Percentiles rank a stretch among this genome's conserved stretches.
These are phyloP conservation scores for Scytalidium sp. DNA, from an alignment of 2,329 filamentous ascomycete species.

Conservation along the genomic window DNA sequence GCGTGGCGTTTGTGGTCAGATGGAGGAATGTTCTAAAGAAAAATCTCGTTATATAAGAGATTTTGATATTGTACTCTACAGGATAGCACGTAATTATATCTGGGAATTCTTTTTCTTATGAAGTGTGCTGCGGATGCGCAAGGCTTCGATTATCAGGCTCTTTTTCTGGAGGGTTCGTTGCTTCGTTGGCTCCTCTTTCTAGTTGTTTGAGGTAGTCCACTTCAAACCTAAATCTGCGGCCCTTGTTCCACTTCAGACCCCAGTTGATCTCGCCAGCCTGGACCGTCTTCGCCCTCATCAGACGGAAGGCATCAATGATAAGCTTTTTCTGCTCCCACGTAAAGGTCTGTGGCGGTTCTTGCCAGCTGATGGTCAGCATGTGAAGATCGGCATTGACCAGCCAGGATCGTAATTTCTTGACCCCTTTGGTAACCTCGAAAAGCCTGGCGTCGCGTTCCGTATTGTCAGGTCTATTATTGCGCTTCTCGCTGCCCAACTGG, in stretches of 20 bases:
- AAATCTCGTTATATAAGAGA: not conserved
- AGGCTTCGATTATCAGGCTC: not conserved
- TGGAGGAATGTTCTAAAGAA: not conserved
- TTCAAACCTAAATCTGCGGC: constrained; percentile 21
- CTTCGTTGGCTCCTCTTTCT: constrained; percentile 10
- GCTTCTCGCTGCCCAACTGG: constrained; percentile 24
- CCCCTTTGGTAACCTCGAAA: constrained; percentile 18
- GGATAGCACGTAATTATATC: not conserved
- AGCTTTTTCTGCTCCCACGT: constrained; percentile 23
- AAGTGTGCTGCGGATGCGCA: not conserved
- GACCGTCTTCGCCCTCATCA: constrained; percentile 15
- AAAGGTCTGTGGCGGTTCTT: constrained; percentile 25
- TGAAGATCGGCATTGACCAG: constrained; percentile 19
- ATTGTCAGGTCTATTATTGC: constrained; percentile 28
- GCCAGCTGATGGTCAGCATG: constrained; percentile 19
- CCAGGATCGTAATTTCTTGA: constrained; percentile 23
- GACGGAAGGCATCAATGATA: constrained; percentile 21
- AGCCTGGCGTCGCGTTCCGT: constrained; percentile 24
- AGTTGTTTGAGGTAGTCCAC: constrained; percentile 21
- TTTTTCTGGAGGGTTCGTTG: not conserved
- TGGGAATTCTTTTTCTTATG: not conserved
- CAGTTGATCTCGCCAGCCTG: constrained; percentile 22
- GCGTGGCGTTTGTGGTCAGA: constrained; percentile 26
- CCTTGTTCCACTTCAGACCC: constrained; percentile 24
- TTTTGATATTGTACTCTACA: not conserved